Conservation (phyloP, 176 grass and related monocot species). For the Panicum miliaceum region DNA sequence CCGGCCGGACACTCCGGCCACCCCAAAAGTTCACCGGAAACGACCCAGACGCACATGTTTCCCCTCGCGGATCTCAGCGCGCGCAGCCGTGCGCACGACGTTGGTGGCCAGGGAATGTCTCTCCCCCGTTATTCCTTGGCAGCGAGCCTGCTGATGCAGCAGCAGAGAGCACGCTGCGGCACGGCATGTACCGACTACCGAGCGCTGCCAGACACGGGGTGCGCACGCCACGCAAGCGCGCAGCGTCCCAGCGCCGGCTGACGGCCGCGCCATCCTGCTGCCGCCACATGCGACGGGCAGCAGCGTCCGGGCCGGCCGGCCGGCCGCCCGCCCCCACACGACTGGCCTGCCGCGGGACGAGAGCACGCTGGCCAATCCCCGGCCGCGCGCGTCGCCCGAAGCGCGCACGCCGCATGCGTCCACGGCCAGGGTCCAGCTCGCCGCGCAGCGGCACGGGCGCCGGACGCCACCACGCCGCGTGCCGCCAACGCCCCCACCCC, state of each 20-base stretch:
- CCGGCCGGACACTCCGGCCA: not conserved
- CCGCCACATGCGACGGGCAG: not conserved
- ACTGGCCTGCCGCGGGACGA: not conserved
- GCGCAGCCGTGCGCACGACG: not conserved
- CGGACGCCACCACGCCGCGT: constrained; percentile 15
- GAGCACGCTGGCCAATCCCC: not conserved
- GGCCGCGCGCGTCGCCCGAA: not conserved
- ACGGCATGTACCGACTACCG: not conserved
- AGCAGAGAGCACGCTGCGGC: no score
- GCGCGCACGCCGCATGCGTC: constrained; percentile 37
- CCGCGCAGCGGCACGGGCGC: constrained; percentile 9
- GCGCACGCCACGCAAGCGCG: not conserved
- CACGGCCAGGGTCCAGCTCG: not conserved
- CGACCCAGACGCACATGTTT: not conserved
- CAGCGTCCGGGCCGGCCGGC: not conserved
- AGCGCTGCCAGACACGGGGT: not conserved
- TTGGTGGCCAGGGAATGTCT: not conserved
- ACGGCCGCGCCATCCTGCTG: not conserved
- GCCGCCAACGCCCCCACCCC: not conserved
- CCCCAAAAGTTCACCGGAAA: not conserved
- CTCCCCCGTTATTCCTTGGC: not conserved
- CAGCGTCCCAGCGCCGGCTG: not conserved
- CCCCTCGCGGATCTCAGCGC: not conserved
- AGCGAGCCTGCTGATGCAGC: not conserved
- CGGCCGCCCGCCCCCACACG: not conserved